Base-by-base conservation (phyloP, 805 yeast species). In the Lipomyces japonicus region DNA sequence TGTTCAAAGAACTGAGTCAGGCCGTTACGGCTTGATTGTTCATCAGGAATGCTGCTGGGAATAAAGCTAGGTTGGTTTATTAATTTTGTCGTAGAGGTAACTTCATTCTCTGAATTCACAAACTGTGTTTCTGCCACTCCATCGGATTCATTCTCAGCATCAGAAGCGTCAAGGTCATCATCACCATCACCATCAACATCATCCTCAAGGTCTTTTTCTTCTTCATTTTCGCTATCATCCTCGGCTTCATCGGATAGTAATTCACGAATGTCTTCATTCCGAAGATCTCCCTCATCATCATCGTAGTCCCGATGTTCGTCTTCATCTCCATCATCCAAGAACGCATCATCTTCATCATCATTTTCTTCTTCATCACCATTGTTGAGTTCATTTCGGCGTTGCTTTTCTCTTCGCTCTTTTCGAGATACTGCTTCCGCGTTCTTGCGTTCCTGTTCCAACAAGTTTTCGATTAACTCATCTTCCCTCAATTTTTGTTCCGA, bases 401-500 rank as follows among this genome's bases (percentile, higher is more conserved):
- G 39, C 31, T 23, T 39, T 6, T 39, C 31, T n/a, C 16, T 6
- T 14, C 42, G 42, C 31, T 39, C 31, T n/a, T 22, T 38, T 16
- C 10, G 28, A 10, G 42, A 18, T 34, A 28, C 44, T 19, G 14
- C 16, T 5, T 19, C 26, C 7, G 28, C 3, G 2, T 38, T 3
- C 28, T 23, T 7, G 12, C 41, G 41, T 38, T 19, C 41, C 28
- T 14, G 24, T 19, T 21, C 41, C 6, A 24, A 22, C 16, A 7
- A 18, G 42, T 28, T 12, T 7, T 4, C 34, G 18, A 22, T 18
- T 5, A 37, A 10, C 26, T 39, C 30, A 3, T 54, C 57, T 28
- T 54, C 58, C 42, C 44, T 46, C 42, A 35, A n/a, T 42, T 31
- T 43, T 41, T 54, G 51, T 25, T 54, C 57, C 2, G 30, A 36